Conservation (phyloP, 83 land plant genomes). For the Isoetes engelmannii region DNA sequence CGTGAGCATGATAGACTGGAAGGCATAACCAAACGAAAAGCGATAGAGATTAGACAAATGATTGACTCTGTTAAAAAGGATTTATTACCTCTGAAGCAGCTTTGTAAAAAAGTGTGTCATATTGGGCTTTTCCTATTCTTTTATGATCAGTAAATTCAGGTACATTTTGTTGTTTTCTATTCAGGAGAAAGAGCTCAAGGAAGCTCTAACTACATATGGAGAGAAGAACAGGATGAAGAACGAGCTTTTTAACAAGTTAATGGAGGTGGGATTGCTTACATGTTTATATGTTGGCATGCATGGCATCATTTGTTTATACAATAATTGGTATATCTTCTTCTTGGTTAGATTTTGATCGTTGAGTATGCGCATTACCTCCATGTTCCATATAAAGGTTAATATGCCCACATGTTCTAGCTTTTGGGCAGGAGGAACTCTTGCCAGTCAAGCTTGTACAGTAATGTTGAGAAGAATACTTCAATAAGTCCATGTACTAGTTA, state of each 20-base stretch:
- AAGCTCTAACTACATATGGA: neutral
- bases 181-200: slow-evolving; percentile 10
- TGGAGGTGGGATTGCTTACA: neutral
- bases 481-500: too few relatives aligned
- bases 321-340: too few relatives aligned
- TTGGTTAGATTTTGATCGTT: too few relatives aligned
- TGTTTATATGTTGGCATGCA: too few relatives aligned
- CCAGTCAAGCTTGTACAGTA: too few relatives aligned
- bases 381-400: too few relatives aligned
- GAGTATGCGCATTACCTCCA: too few relatives aligned
- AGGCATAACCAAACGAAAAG: neutral
- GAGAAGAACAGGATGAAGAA: neutral
- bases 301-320: too few relatives aligned
- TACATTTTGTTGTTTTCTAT: neutral
- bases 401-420: too few relatives aligned
- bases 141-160: neutral
- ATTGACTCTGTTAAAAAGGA: neutral
- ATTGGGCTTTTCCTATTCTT: too few relatives aligned
- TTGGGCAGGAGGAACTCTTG: too few relatives aligned
- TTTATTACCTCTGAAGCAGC: neutral
- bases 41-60: neutral
- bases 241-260: slow-evolving; percentile 6
- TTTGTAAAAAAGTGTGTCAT: neutral
- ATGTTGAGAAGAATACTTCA: too few relatives aligned
- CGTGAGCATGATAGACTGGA: neutral